Evolutionary conservation across 2,329 filamentous ascomycete genomes (phyloP), one percentile per base, ranked within the genome.

Genomic region (Penicillium sp.): DNA sequence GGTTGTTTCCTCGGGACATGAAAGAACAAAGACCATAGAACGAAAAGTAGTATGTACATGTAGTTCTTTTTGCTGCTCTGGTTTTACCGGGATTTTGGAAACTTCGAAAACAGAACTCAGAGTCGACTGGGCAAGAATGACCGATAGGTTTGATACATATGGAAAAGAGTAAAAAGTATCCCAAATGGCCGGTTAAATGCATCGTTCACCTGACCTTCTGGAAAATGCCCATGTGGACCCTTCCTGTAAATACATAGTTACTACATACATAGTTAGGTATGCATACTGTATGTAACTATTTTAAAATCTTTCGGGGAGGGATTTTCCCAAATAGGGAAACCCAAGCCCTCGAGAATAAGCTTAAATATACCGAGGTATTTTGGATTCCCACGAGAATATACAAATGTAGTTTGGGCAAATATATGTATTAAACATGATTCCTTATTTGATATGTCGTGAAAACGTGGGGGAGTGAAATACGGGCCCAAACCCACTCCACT

Each of bases 381-480:
- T 34, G 6, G 15, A 15, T 34, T 3, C 15, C 33, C 15, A 34
- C 33, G 33, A 34, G 33, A 34, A 34, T 34, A 34, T 34, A 16
- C 7, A 6, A 15, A 33, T 2, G 13, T 16, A 16, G 33, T 7
- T 16, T 16, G 15, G 8, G 33, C 8, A 34, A 34, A 34, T 27
- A 33, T 15, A 33, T 33, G 11, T 33, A 31, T 31, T 29, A 31
- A 31, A 11, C 10, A 11, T 31, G 29, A 31, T 11, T 31, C 29
- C 10, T 11, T 33, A 33, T 33, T 25, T 25, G 23, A 9, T n/a
- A 25, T 38, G 19, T 21, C 19, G 19, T 21, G 36, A 31, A 45
- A 49, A 55, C 53, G 33, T 55, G 53, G 53, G 47, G 47, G 44
- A 49, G 29, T 34, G 44, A 49, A 34, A 48, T 46, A n/a, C 31